phyloP scores from a whole-genome alignment of 495 filamentous ascomycete genomes.

The Aspergillus cavernicola region DNA sequence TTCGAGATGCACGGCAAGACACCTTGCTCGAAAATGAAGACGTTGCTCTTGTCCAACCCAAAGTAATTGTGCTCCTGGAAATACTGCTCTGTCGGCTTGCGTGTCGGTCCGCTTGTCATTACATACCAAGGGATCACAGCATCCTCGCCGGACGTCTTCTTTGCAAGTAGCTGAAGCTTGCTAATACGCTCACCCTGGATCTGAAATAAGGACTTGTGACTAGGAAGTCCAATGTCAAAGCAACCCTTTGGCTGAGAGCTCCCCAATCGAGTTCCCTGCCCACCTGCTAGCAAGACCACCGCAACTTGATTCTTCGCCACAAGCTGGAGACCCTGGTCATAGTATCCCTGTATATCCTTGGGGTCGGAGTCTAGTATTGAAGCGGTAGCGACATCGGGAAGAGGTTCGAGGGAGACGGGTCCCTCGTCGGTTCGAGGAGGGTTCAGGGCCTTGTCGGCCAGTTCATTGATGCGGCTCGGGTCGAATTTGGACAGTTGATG shows the following conservation, averaged over 20 bases:
- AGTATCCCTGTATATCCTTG: slow-evolving; percentile 79
- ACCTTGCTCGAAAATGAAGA: slow-evolving; percentile 94
- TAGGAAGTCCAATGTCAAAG: slow-evolving; percentile 91
- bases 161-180: slow-evolving; percentile 81
- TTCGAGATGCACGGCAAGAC: slow-evolving; percentile 96
- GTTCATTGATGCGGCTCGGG: slow-evolving; percentile 75
- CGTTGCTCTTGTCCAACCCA: slow-evolving; percentile 78
- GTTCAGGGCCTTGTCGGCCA: slow-evolving; percentile 76
- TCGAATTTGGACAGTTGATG: slow-evolving; percentile 78
- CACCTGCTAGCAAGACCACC: slow-evolving; percentile 95
- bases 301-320: slow-evolving; percentile 88
- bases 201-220: slow-evolving; percentile 92
- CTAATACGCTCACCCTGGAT: slow-evolving; percentile 91
- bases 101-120: slow-evolving; percentile 98
- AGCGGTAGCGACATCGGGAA: slow-evolving; percentile 83
- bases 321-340: slow-evolving; percentile 74
- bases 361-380: slow-evolving; percentile 87
- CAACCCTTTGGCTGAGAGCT: slow-evolving; percentile 96
- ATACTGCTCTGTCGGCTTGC: slow-evolving; percentile 85
- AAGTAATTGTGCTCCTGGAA: slow-evolving; percentile 90
- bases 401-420: slow-evolving; percentile 69
- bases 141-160: slow-evolving; percentile 58
- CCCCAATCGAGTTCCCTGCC: slow-evolving; percentile 90
- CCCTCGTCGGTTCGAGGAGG: slow-evolving; percentile 56
- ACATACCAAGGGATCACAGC: slow-evolving; percentile 95